Evolutionary conservation across 179 eudicot genomes (phyloP).

Genomic region (Silene coronaria): DNA sequence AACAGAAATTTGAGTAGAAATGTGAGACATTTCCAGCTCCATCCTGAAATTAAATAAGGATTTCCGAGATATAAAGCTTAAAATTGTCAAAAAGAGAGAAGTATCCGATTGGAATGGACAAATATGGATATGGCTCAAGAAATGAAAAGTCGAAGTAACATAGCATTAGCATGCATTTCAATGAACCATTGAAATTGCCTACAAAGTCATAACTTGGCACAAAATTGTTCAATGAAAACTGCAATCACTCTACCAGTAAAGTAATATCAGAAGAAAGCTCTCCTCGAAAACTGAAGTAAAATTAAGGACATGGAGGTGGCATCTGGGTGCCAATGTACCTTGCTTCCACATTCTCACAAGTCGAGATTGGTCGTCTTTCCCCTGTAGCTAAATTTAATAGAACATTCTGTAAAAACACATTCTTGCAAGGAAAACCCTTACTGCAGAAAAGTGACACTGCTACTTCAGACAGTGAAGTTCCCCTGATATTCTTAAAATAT

Average conservation of each 20-base stretch:
- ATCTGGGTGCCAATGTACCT: constrained; percentile 46
- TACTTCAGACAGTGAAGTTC: constrained; percentile 29
- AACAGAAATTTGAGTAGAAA: too few relatives aligned
- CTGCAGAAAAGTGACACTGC: constrained; percentile 34
- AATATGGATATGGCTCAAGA: too few relatives aligned
- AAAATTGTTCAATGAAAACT: constrained; percentile 14
- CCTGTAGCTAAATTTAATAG: constrained; percentile 32
- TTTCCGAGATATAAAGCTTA: too few relatives aligned
- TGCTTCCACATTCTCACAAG: constrained; percentile 41
- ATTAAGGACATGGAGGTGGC: constrained; percentile 44
- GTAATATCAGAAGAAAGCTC: background rate
- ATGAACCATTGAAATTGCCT: background rate
- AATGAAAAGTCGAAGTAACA: background rate
- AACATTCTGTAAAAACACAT: constrained; percentile 30
- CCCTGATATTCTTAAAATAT: constrained; percentile 31
- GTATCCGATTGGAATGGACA: too few relatives aligned
- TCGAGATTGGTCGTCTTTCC: constrained; percentile 28
- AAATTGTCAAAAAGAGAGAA: too few relatives aligned
- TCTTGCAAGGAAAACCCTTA: constrained; percentile 31
- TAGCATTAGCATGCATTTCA: background rate
- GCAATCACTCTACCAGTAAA: background rate
- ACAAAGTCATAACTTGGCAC: background rate
- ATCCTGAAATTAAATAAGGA: too few relatives aligned
- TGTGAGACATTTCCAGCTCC: too few relatives aligned
- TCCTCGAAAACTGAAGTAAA: background rate